phyloP scores from a whole-genome alignment of 495 filamentous ascomycete species.

The Daldinia vernicosa region DNA sequence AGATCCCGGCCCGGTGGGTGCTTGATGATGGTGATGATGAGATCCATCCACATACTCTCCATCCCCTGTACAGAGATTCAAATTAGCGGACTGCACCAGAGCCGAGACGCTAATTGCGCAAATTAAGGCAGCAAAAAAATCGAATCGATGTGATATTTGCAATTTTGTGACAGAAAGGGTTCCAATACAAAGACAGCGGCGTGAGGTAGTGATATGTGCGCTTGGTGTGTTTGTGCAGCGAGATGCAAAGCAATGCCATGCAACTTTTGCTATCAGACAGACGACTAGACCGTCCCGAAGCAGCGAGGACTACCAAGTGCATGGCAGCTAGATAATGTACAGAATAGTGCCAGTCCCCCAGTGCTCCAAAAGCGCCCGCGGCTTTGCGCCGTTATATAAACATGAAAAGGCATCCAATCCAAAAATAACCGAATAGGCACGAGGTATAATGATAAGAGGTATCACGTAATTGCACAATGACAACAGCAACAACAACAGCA shows the following conservation, averaged over 20 bases:
- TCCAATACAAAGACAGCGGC: constrained; percentile 48
- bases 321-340: constrained; percentile 50
- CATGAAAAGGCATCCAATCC: constrained; percentile 45
- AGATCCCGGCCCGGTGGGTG: constrained; percentile 49
- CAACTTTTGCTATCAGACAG: constrained; percentile 46
- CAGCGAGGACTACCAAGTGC: constrained; percentile 47
- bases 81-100: constrained; percentile 45
- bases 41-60: constrained; percentile 64
- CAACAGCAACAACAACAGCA: constrained; percentile 37
- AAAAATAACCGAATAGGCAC: constrained; percentile 44
- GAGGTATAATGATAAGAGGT: constrained; percentile 52
- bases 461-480: constrained; percentile 55
- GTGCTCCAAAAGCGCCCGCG: constrained; percentile 45
- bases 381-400: constrained; percentile 49
- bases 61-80: constrained; percentile 53
- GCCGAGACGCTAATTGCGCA: constrained; percentile 45
- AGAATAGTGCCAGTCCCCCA: constrained; percentile 48
- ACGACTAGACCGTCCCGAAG: constrained; percentile 41
- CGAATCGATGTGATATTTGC: constrained; percentile 42
- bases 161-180: constrained; percentile 41
- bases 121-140: constrained; percentile 45
- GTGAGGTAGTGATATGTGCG: constrained; percentile 51
- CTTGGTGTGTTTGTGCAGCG: constrained; percentile 51
- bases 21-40: constrained; percentile 71
- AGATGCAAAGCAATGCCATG: constrained; percentile 48